Conservation (phyloP, 768 basidiomycete species). For the Asterophora parasitica region DNA sequence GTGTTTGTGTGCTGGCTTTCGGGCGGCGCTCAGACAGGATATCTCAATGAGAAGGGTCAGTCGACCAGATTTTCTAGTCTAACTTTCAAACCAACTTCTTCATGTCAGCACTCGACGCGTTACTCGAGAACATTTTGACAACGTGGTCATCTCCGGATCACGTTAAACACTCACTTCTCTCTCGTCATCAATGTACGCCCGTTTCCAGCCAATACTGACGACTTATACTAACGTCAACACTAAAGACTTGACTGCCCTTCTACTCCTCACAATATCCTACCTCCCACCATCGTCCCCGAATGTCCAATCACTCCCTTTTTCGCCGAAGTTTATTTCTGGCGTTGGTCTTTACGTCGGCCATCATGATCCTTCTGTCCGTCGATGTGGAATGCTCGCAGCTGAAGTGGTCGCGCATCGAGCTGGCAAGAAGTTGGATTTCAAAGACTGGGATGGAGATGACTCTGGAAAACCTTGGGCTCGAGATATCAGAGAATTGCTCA, state of each 20-base stretch:
- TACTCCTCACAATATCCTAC: constrained; percentile 62
- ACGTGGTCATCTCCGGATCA: constrained; percentile 76
- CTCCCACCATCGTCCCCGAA: constrained; percentile 47
- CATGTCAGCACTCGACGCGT: constrained; percentile 37
- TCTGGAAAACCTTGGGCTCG: constrained; percentile 63
- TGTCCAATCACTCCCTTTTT: constrained; percentile 43
- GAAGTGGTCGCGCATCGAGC: constrained; percentile 66
- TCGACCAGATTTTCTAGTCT: not conserved
- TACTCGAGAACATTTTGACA: constrained; percentile 48
- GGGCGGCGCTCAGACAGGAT: constrained; percentile 26
- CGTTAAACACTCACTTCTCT: constrained; percentile 73
- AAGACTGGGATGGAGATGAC: constrained; percentile 77
- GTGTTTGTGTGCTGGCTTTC: constrained; percentile 71
- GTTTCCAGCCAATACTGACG: not conserved
- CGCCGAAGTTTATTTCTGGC: constrained; percentile 58
- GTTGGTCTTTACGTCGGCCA: constrained; percentile 77
- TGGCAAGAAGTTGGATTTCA: constrained; percentile 71
- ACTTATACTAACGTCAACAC: not conserved
- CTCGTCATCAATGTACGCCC: constrained; percentile 67
- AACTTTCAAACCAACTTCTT: not conserved
- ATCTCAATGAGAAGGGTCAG: constrained; percentile 27
- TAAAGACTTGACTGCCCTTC: constrained; percentile 67
- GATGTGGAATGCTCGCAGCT: constrained; percentile 90
- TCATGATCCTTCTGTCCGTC: constrained; percentile 67
- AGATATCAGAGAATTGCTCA: constrained; percentile 49